Evolutionary conservation across 805 yeast genomes (phyloP), one percentile per base, ranked within the genome.

Genomic region (Yarrowia deformans): DNA sequence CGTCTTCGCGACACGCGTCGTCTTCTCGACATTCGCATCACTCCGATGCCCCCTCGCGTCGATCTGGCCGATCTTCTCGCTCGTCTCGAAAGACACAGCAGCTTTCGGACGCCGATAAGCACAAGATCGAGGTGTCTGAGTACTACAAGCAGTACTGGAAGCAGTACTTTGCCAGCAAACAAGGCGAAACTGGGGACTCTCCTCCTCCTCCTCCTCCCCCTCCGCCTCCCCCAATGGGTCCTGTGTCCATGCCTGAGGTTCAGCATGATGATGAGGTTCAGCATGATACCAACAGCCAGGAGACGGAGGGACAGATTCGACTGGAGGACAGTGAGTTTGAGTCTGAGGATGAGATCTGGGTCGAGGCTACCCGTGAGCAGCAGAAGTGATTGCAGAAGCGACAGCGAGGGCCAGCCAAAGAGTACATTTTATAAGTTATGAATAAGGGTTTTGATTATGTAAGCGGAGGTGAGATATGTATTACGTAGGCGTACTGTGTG

Each of bases 141-240:
- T 60, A 60, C 66, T 60, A 60, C 66, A 60, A 60, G 66, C 66
- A 60, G 46, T 60, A 60, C 66, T 60, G 66, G 66, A 60, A 43
- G 52, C 42, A 60, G 66, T 60, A 60, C 42, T 60, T 60, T 60
- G 50, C 66, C 34, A 60, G 34, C 34, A 8, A 32, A 32, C 50
- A 32, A 35, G 66, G 46, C 19, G 39, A 45, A 19, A 19, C 29
- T 14, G 34, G 14, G 18, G 52, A 43, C 52, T 34, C 23, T 19
- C 49, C 49, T 45, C 49, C 49, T 45, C 49, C 66, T 12, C 66
- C 66, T 43, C 66, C 66, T 35, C 52, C 66, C 13, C 52, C 52
- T 13, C n/a, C 45, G 52, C 40, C 42, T 10, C 52, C 66, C 12
- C 42, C 52, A 13, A 32, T 60, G 52, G 50, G 34, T 10, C 6